Base-by-base conservation (phyloP, 345 rosid genomes). In the Balakata baccata region DNA sequence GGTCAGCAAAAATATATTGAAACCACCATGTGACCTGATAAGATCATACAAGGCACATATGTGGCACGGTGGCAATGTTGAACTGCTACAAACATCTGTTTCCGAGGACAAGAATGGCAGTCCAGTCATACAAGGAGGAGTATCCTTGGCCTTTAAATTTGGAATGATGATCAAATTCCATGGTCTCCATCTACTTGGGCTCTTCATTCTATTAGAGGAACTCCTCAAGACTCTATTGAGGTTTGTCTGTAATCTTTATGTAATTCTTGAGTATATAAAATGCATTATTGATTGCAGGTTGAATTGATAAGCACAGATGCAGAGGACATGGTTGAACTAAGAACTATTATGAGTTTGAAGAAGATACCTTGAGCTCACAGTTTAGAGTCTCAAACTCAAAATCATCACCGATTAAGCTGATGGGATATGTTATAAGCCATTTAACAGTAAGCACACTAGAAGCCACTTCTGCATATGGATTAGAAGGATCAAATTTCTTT, bases 401-500 rank as follows among this genome's bases (percentile, higher is more conserved):
- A 14, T 59, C 81, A 38, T 84, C 87, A 67, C 70, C 89, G 0
- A 73, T 88, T 29, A 71, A 63, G 25, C 53, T 89, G 47, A 72
- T 75, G n/a, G 95, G 91, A 11, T 85, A 88, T 59, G 61, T 90
- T 50, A 47, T 86, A 61, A 86, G 89, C 85, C 92, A 92, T 76
- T 81, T 95, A 17, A 89, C 89, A 53, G 97, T 90, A 56, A 92
- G 98, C 74, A 84, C 97, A 37, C 97, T 97, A 2, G 94, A 92
- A 23, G 98, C 98, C n/a, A 87, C 90, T 2, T 90, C 81, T 74
- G 96, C 92, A 56, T 69, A 79, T 39, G 96, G 99, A 29, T 69
- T 95, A 58, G 89, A 86, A 71, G 89, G 93, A 37, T 94, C 92
- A 5, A 77, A 86, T 84, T 88, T 78, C 79, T 85, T 56, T 12